Evolutionary conservation across 148 eudicot species (phyloP).

Genomic region (Selenicereus undatus): DNA sequence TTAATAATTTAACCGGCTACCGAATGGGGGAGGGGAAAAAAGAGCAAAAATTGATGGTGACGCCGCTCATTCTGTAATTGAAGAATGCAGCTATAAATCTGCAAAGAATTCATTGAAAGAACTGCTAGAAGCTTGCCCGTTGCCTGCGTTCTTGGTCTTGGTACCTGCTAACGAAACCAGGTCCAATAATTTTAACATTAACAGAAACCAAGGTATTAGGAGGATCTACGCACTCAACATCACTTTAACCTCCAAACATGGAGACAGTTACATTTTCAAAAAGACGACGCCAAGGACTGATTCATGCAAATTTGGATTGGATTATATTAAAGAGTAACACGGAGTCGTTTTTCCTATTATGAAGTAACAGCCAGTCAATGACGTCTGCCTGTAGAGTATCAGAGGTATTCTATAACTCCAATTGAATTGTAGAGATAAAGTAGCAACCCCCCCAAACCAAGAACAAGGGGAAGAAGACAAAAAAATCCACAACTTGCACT

Average conservation of each 20-base stretch:
- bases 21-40: too few species aligned
- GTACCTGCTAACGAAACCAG: slow-evolving; percentile 20
- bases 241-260: background rate
- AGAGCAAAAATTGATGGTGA: background rate
- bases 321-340: too few species aligned
- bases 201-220: background rate
- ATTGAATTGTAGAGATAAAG: too few species aligned
- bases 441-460: too few species aligned
- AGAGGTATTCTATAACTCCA: too few species aligned
- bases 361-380: too few species aligned
- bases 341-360: too few species aligned
- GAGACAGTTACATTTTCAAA: background rate
- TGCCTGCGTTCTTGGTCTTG: slow-evolving; percentile 22
- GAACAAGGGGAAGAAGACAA: too few species aligned
- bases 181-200: background rate
- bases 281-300: too few species aligned
- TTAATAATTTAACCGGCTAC: background rate
- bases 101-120: slow-evolving; percentile 27
- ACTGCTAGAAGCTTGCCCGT: slow-evolving; percentile 23
- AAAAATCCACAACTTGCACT: too few species aligned
- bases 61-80: background rate
- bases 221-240: background rate
- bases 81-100: slow-evolving; percentile 7
- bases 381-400: too few species aligned
- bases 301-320: too few species aligned